Conservation (phyloP, 257 asterid genomes). For the Plantago major region DNA sequence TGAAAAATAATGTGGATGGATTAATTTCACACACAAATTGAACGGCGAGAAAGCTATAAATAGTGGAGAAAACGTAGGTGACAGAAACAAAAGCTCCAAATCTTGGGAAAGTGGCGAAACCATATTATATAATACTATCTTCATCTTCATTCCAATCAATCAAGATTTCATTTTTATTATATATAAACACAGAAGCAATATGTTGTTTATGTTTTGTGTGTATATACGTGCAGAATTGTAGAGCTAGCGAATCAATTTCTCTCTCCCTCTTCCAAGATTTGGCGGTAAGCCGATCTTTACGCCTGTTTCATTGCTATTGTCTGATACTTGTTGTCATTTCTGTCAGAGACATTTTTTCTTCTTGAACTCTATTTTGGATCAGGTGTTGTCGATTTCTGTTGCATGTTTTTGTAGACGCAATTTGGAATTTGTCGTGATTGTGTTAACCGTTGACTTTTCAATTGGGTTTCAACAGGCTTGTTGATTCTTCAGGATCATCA, state of each 20-base stretch:
- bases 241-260: conserved; percentile 27
- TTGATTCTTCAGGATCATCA: conserved; percentile 17
- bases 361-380: background rate
- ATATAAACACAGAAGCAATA: background rate
- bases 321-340: background rate
- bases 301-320: conserved; percentile 26
- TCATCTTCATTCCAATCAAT: background rate
- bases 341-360: too few species aligned
- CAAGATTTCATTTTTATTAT: background rate
- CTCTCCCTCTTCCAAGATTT: conserved; percentile 34
- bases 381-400: conserved; percentile 18
- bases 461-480: conserved; percentile 27
- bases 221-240: conserved; percentile 21
- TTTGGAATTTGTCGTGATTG: conserved; percentile 21
- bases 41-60: conserved; percentile 24
- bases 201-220: too few species aligned
- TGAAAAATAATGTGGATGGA: too few species aligned
- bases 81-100: conserved; percentile 23
- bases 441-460: conserved; percentile 18
- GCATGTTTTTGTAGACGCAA: conserved; percentile 17
- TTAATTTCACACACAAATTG: too few species aligned
- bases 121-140: background rate
- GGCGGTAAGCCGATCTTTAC: conserved; percentile 53
- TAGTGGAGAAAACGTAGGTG: conserved; percentile 25
- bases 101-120: conserved; percentile 41